Evolutionary conservation across 805 yeast genomes (phyloP), one percentile per base, ranked within the genome.

Genomic region (Yarrowia porcina): DNA sequence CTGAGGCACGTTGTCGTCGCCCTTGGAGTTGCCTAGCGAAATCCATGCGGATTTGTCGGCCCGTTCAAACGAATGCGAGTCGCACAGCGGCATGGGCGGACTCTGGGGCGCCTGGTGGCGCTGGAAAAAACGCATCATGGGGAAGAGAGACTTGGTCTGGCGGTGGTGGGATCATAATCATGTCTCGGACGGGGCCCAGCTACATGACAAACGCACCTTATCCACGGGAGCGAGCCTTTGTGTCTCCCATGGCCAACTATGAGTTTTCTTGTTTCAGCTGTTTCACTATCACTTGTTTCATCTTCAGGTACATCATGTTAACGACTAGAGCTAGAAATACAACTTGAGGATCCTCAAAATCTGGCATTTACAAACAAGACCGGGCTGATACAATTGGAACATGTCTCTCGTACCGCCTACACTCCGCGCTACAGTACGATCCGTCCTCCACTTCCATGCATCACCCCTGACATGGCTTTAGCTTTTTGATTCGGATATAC

Each of bases 41-140:
- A 49, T 49, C 56, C 56, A 49, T 3, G 56, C 38, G 6, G 39
- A 18, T 21, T 32, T 15, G 21, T 49, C 39, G 30, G 12, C 6
- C 2, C 11, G 0, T 2, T 33, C 28, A 10, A 49, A n/a, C 9
- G 30, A 18, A 18, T 49, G 56, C 4, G 39, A 32, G 30, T 49
- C 56, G 15, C 56, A 49, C 20, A 49, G 20, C 11, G 39, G 56
- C 56, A 45, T 45, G 18, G 52, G 52, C 9, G 52, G 52, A 25
- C 36, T 30, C 52, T 45, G 52, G 27, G 52, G 27, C 33, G 50
- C 35, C 18, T 28, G 25, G 8, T 45, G 35, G 12, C 52, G 52
- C 1, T 33, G 33, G 52, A 45, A 45, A 18, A 45, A 45, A 8
- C 52, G 36, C 27, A 30, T 12, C 52, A 45, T 44, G 20, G 32